phyloP scores from a whole-genome alignment of 805 yeast genomes.

The Candida andamanensis region DNA sequence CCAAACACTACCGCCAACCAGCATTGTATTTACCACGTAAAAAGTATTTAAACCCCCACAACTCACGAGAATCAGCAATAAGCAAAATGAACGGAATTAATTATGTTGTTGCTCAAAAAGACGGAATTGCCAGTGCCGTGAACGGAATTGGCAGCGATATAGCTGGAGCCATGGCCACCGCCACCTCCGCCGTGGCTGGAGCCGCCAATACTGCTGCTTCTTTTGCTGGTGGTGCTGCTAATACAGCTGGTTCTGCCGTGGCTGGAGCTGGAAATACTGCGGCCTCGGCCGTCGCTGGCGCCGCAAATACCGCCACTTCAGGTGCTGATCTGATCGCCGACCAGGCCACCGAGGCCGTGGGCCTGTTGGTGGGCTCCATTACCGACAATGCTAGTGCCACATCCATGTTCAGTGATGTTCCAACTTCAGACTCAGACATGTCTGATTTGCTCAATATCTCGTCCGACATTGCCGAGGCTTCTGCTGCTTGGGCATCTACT shows the following conservation, averaged over 20 bases:
- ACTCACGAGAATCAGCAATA: slow-evolving; percentile 1
- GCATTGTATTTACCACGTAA: slow-evolving; percentile 2
- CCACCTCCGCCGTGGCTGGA: slow-evolving; percentile 8
- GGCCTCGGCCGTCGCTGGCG: slow-evolving; percentile 13
- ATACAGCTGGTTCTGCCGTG: slow-evolving; percentile 12
- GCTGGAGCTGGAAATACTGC: slow-evolving; percentile 8
- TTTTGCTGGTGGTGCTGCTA: slow-evolving; percentile 14
- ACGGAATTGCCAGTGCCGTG: slow-evolving; percentile 3
- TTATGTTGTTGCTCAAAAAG: slow-evolving; percentile 17
- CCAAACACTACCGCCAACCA: not conserved
- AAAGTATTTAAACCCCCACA: slow-evolving; percentile 1
- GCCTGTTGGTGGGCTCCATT: too few relatives aligned
- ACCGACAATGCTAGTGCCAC: slow-evolving; percentile 7
- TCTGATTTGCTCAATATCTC: too few relatives aligned
- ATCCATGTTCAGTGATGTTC: slow-evolving; percentile 10
- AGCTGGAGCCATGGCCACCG: slow-evolving; percentile 13
- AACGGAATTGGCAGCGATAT: slow-evolving; percentile 10
- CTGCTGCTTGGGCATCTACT: slow-evolving; percentile 9
- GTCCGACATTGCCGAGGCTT: slow-evolving; percentile 8
- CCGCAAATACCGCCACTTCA: slow-evolving; percentile 12
- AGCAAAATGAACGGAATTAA: slow-evolving; percentile 25
- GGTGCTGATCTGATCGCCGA: slow-evolving; percentile 10
- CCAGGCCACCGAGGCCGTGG: slow-evolving; percentile 12
- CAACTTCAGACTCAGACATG: slow-evolving; percentile 9
- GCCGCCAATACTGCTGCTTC: slow-evolving; percentile 9